These are phyloP conservation scores for Diaporthe australafricana DNA, from an alignment of 2,329 filamentous ascomycete species.

Conservation along the genomic window DNA sequence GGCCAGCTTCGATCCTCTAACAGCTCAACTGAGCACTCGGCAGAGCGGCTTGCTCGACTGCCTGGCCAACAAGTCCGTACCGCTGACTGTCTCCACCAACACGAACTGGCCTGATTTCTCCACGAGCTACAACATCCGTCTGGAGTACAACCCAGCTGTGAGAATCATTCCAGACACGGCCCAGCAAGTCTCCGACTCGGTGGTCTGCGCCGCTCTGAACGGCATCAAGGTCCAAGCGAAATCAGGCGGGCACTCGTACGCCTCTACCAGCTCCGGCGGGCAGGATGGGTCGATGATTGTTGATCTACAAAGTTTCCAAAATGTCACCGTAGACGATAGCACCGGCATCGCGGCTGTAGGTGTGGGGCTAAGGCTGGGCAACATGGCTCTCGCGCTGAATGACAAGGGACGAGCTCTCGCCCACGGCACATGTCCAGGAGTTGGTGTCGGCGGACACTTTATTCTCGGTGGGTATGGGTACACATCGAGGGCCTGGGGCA, in stretches of 20 bases:
- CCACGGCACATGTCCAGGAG: slow-evolving; percentile 69
- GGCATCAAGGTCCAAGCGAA: slow-evolving; percentile 69
- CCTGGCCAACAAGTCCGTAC: not conserved
- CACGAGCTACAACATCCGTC: slow-evolving; percentile 12
- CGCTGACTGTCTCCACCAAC: not conserved
- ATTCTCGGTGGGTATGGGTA: slow-evolving; percentile 69
- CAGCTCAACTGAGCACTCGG: not conserved
- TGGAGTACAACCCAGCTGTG: slow-evolving; percentile 61
- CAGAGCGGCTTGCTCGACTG: not conserved
- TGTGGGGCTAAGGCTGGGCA: slow-evolving; percentile 61
- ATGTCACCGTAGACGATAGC: slow-evolving; percentile 62
- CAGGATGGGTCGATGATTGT: slow-evolving; percentile 61
- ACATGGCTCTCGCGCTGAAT: slow-evolving; percentile 62
- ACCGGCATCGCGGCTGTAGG: slow-evolving; percentile 67
- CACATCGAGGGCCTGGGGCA: slow-evolving; percentile 69
- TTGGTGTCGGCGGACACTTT: slow-evolving; percentile 69
- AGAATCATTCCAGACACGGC: slow-evolving; percentile 60
- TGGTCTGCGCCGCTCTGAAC: slow-evolving; percentile 65
- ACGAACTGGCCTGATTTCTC: not conserved
- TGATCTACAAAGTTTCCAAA: slow-evolving; percentile 64
- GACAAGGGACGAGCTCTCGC: slow-evolving; percentile 63
- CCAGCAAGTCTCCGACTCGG: slow-evolving; percentile 65
- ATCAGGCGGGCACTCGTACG: slow-evolving; percentile 74
- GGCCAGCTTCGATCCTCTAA: not conserved
- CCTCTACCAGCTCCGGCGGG: slow-evolving; percentile 35